Base-by-base conservation (phyloP, 139 green algal species). In the Coelastrella sp. region DNA sequence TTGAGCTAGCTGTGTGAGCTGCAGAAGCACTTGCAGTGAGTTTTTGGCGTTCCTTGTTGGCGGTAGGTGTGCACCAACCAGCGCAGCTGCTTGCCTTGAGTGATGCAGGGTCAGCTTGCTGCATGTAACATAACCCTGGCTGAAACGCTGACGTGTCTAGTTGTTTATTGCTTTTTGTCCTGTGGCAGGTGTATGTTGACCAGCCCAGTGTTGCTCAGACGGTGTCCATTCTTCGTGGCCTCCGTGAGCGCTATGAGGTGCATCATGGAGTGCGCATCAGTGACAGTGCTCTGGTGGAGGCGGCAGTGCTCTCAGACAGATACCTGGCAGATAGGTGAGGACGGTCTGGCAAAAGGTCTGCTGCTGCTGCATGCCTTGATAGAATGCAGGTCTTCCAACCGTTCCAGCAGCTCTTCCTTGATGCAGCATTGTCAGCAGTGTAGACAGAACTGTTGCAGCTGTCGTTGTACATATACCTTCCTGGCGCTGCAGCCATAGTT, bases 231-330 rank as follows among this genome's bases (percentile, higher is more conserved):
- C 95, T 99, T 76, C 93, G 98, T 27, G 98, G 98, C 66, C 96
- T 99, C 84, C 91, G 96, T 4, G 98, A 99, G 94, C 91, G 93
- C 49, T 99, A 99, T 92, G 98, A 99, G 95, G 91, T 99, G 87
- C 98, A 99, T 92, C 98, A 99, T 91, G 98, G 97, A 60, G 98
- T 99, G 84, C 96, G 96, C 88, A 99, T 99, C 90, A 95, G 81
- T 56, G 98, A 99, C 94, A 95, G 73, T 5, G 98, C 98, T n/a
- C 94, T 99, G 14, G 98, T 99, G 25, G 98, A 99, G 85, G 98
- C 98, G 5, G 98, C 98, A 11, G 91, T 97, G 79, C 93, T 99
- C 63, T 94, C 92, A 70, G 97, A 99, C 92, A 92, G 98, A n/a
- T 99, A 99, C 95, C 91, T 95, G 58, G 92, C 93, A 0, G 91